Percentiles rank a stretch among this genome's conserved stretches.
Conservation (phyloP, 768 basidiomycete species). For the Lactarius evosmus region DNA sequence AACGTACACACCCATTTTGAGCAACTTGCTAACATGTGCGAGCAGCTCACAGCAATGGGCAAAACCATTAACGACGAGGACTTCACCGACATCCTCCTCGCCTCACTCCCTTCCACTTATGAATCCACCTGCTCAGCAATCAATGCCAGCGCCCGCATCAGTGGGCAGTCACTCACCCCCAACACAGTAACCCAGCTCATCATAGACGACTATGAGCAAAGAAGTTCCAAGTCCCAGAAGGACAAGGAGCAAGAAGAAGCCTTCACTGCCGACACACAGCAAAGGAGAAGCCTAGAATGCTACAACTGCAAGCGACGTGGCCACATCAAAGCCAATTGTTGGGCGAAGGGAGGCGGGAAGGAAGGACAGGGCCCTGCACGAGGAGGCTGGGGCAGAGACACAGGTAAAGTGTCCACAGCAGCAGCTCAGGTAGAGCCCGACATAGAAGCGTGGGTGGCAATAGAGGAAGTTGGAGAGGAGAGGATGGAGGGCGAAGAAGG, state of each 20-base stretch:
- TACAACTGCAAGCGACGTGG: slow-evolving; percentile 29
- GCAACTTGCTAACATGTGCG: slow-evolving; percentile 18
- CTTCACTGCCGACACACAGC: slow-evolving; percentile 1
- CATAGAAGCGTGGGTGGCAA: slow-evolving; percentile 3
- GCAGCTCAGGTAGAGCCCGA: background rate
- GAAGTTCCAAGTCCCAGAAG: background rate
- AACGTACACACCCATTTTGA: slow-evolving; percentile 20
- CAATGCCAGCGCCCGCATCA: background rate
- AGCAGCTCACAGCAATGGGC: slow-evolving; percentile 25
- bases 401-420: background rate
- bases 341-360: slow-evolving; percentile 27
- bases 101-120: slow-evolving; percentile 22
- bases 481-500: slow-evolving; percentile 3
- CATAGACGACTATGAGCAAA: slow-evolving; percentile 5
- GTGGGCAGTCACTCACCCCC: background rate
- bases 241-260: slow-evolving; percentile 1
- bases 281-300: slow-evolving; percentile 15
- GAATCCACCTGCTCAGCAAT: slow-evolving; percentile 4
- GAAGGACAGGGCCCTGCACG: slow-evolving; percentile 26
- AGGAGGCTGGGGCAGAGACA: background rate
- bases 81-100: slow-evolving; percentile 23
- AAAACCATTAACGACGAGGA: slow-evolving; percentile 12
- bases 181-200: slow-evolving; percentile 14
- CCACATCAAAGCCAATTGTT: slow-evolving; percentile 27
- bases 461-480: background rate